Evolutionary conservation across 148 eudicot genomes (phyloP), one percentile per base, ranked within the genome.

Genomic region (Amaranthus cruentus): DNA sequence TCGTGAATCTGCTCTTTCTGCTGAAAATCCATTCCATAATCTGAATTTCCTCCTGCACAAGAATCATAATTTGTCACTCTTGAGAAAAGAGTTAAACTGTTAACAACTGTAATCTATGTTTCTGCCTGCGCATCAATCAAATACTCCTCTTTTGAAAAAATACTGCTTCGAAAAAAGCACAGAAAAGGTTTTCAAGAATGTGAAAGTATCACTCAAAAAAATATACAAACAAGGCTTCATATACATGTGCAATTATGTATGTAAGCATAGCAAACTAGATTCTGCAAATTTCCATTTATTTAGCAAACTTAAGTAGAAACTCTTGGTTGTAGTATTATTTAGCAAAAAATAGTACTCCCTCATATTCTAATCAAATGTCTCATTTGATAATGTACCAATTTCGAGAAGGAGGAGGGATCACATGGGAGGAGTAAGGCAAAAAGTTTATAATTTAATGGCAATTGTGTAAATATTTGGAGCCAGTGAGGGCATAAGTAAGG

Each of bases 1-100:
- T 94, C 98, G 76, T 88, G 98, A 72, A 85, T 87, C 65, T 89
- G 98, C 62, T 94, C 98, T 78, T 91, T 94, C 76, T 89, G 89
- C 79, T 91, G 98, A 71, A 89, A 68, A 76, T 94, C 98, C 85
- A 91, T 87, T 14, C 85, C 84, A 80, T 81, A 94, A 70, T 91
- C 97, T 68, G 88, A 84, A 87, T 83, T 87, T 47, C 97, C 96
- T 80, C 97, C 98, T 94, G 80, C 71, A 14, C 38, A 50, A 28
- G 2, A 75, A 15, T 79, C 65, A 70, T 48, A 64, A 54, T 50
- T 44, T 9, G 18, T 42, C 42, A 69, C 47, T 47, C 42, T 11
- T 21, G 12, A 52, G 65, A 12, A 55, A 56, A 50, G 4, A 50
- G 43, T 6, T 18, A 12, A 21, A 49, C 43, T 38, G 3, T 47